phyloP scores from a whole-genome alignment of 306 rosid genomes.

The Adenanthera pavonina region DNA sequence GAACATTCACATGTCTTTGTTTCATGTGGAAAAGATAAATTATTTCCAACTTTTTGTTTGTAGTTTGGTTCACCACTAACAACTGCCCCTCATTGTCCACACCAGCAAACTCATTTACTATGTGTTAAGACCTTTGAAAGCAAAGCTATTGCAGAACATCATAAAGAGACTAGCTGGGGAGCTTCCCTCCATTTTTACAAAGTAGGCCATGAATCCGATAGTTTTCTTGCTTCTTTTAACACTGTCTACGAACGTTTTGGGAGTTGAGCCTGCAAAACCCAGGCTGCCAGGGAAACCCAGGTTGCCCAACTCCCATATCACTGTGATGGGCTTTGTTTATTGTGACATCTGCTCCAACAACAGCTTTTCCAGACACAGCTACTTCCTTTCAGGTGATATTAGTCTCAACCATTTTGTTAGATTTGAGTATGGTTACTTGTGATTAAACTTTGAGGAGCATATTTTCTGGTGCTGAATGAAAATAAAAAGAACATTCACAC shows the following conservation, averaged over 20 bases:
- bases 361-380: constrained; percentile 85
- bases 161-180: constrained; percentile 32
- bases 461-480: not conserved
- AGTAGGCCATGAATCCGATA: constrained; percentile 59
- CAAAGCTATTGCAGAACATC: constrained; percentile 37
- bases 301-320: constrained; percentile 63
- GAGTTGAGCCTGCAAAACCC: constrained; percentile 59
- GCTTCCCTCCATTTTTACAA: constrained; percentile 22
- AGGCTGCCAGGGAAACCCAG: constrained; percentile 46
- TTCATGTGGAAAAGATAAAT: constrained; percentile 58
- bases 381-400: constrained; percentile 76
- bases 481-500: not conserved
- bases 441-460: constrained; percentile 19
- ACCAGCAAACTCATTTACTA: constrained; percentile 48
- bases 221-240: constrained; percentile 56
- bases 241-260: constrained; percentile 49
- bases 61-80: constrained; percentile 56
- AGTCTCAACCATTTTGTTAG: constrained; percentile 2
- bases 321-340: constrained; percentile 94
- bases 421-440: not conserved
- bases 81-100: constrained; percentile 53
- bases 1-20: constrained; percentile 88
- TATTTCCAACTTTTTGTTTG: constrained; percentile 47
- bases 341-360: constrained; percentile 96
- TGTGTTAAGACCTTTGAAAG: constrained; percentile 47